A percentile compares a stretch with the other conserved stretches of the same genome.
These are phyloP conservation scores for Ilex aquifolium DNA, from an alignment of 257 asterid species.

Conservation along the genomic window DNA sequence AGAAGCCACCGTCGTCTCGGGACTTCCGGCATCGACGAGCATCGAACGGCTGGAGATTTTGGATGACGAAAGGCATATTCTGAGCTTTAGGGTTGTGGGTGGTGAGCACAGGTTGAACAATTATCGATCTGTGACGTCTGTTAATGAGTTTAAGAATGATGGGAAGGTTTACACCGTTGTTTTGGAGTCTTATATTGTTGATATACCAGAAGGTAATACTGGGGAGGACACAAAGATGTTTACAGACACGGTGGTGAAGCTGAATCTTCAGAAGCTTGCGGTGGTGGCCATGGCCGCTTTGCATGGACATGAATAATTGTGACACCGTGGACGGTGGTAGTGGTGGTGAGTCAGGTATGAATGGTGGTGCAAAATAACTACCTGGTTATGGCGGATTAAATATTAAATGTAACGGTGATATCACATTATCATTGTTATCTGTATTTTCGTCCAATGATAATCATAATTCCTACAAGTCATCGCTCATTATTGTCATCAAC, in stretches of 20 bases:
- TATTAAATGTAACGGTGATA: no score
- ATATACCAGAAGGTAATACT: constrained; percentile 86
- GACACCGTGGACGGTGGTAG: no score
- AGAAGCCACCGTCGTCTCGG: constrained; percentile 82
- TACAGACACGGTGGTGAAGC: constrained; percentile 77
- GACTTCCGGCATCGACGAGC: constrained; percentile 85
- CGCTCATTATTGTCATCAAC: no score
- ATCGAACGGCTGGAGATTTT: constrained; percentile 85
- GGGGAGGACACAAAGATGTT: constrained; percentile 80
- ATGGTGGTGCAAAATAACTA: no score
- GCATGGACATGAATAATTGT: constrained; percentile 35
- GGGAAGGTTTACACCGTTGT: constrained; percentile 50
- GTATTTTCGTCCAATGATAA: no score
- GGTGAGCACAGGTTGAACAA: constrained; percentile 85
- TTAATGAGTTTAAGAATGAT: constrained; percentile 41
- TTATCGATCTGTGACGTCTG: constrained; percentile 69
- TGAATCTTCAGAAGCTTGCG: constrained; percentile 76
- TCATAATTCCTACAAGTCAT: no score
- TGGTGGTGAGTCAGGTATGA: no score
- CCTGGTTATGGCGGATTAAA: no score
- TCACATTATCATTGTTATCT: no score
- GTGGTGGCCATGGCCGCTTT: constrained; percentile 54
- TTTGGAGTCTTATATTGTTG: constrained; percentile 76
- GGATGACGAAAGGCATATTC: constrained; percentile 55
- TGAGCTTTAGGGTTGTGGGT: constrained; percentile 82